Evolutionary conservation across 1,284 basidiomycete species (phyloP).

Genomic region (Pseudozyma sp.): DNA sequence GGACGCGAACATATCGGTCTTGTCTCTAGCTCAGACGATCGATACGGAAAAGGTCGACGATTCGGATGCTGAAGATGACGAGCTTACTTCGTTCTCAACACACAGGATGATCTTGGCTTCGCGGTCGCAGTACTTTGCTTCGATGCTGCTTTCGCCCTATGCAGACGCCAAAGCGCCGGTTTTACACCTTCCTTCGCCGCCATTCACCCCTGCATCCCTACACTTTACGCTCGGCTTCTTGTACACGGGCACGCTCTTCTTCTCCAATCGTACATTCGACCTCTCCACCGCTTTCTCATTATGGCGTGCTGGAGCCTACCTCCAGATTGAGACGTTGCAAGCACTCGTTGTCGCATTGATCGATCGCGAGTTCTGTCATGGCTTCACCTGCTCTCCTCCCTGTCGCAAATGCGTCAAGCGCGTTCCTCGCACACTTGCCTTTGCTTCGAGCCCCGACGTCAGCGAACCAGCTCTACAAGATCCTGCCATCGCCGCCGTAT

Average conservation of each 20-base stretch:
- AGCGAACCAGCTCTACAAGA: slow-evolving; percentile 41
- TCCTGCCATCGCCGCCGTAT: slow-evolving; percentile 45
- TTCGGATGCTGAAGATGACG: slow-evolving; percentile 50
- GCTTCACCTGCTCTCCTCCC: slow-evolving; percentile 58
- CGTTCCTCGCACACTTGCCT: slow-evolving; percentile 57
- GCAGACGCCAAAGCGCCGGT: slow-evolving; percentile 44
- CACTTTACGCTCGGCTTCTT: slow-evolving; percentile 94
- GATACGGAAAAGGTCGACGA: slow-evolving; percentile 40
- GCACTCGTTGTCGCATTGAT: slow-evolving; percentile 51
- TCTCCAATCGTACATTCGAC: slow-evolving; percentile 92
- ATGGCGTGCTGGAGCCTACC: slow-evolving; percentile 84
- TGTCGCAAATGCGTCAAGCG: slow-evolving; percentile 61
- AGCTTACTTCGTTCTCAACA: slow-evolving; percentile 76
- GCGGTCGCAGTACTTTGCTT: slow-evolving; percentile 86
- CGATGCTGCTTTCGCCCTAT: slow-evolving; percentile 79
- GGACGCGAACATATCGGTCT: slow-evolving; percentile 51
- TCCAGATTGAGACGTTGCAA: slow-evolving; percentile 74
- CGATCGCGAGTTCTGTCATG: slow-evolving; percentile 63
- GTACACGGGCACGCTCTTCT: slow-evolving; percentile 92
- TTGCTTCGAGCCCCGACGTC: slow-evolving; percentile 55
- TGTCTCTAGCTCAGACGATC: slow-evolving; percentile 46
- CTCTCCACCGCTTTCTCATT: slow-evolving; percentile 90
- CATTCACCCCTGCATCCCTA: slow-evolving; percentile 91
- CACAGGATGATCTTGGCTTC: slow-evolving; percentile 93
- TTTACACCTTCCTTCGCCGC: slow-evolving; percentile 73